These are phyloP conservation scores for Alternaria sp. DNA, from an alignment of 2,329 filamentous ascomycete species.

Conservation along the genomic window DNA sequence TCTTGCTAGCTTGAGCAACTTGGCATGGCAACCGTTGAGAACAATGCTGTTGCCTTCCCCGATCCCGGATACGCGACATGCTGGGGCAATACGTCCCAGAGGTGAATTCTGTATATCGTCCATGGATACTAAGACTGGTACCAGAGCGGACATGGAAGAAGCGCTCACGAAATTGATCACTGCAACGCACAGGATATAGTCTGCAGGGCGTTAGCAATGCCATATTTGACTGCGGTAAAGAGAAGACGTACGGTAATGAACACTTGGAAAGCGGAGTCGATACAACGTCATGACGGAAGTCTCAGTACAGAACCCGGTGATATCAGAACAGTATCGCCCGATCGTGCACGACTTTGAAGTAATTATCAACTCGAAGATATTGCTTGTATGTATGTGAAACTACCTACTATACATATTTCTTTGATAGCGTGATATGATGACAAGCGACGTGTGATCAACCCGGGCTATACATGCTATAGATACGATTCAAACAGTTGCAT, in stretches of 20 bases:
- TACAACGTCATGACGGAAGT: neutral
- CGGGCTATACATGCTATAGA: neutral
- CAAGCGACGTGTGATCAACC: neutral
- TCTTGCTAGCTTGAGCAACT: neutral
- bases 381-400: neutral
- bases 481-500: neutral
- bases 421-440: neutral
- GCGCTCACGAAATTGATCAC: too few relatives aligned
- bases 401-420: neutral
- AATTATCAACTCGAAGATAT: neutral
- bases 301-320: neutral
- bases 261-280: neutral
- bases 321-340: neutral
- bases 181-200: neutral
- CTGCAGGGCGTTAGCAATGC: neutral
- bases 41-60: neutral
- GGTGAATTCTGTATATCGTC: neutral
- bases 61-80: neutral
- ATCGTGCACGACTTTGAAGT: neutral
- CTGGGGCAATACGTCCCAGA: neutral
- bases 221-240: neutral
- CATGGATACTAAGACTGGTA: neutral
- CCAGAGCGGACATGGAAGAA: neutral
- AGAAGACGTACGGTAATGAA: neutral
- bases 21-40: neutral